Base-by-base conservation (phyloP, 495 filamentous ascomycete genomes). In the Podospora pseudopauciseta region DNA sequence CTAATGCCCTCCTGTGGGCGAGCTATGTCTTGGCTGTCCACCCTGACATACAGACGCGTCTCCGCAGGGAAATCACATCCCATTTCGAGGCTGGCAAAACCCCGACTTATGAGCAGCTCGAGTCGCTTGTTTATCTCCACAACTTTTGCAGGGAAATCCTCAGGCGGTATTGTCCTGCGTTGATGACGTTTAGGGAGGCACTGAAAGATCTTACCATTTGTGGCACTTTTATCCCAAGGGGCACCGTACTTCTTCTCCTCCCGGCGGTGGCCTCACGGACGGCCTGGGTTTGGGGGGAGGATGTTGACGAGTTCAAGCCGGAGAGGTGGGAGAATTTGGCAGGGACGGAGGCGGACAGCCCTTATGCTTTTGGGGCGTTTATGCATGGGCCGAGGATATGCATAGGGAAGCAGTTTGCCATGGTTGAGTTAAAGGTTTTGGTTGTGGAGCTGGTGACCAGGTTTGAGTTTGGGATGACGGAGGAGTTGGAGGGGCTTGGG, bases 81-180 rank as follows among this genome's bases (percentile, higher is more conserved):
- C 5, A 58, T 60, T 20, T 49, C 30, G 20, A 23, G 20, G 20
- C 20, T 23, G 20, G 20, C 20, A 23, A 23, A 23, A 23, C 65
- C 67, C 18, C 57, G 54, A 13, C 69, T 70, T 32, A 32, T 30
- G 28, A 54, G 3, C 70, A 73, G 7, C 69, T 77, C 39, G 75
- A 77, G 28, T n/a, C 39, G 18, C 67, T 75, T 18, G 64, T 55
- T 30, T 73, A 73, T 63, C 65, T 75, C 15, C 70, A 74, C 66
- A 74, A 75, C 20, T 76, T 81, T 64, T 67, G 70, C 19, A 63
- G 62, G 6, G 80, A 82, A 59, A 68, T 79, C 15, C 56, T 79
- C 5, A 70, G 80, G 7, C 53, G 76, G 0, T 69, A 71, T 66
- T 44, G 55, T 23, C 70, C 70, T 6, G 74, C 71, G 5, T 57